Conservation (phyloP, 257 asterid genomes). For the Plantago major region DNA sequence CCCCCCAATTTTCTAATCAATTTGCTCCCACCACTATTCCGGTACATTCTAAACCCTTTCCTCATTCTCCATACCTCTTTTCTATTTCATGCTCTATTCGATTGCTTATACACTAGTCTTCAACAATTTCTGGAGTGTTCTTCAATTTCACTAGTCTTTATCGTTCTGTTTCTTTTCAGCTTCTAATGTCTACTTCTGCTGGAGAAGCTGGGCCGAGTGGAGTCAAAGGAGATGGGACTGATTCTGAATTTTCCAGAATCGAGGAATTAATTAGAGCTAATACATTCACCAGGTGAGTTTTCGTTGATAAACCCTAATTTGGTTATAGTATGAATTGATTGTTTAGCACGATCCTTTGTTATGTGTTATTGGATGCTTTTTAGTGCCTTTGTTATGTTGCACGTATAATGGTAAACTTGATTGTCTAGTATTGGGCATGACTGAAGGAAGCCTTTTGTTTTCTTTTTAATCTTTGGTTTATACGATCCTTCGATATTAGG, state of each 20-base stretch:
- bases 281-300: not conserved
- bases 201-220: slow-evolving; percentile 13
- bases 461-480: not conserved
- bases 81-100: too few species aligned
- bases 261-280: slow-evolving; percentile 6
- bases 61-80: too few species aligned
- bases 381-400: not conserved
- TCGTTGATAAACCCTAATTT: not conserved
- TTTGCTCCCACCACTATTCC: too few species aligned
- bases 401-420: not conserved
- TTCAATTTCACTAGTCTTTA: too few species aligned
- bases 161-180: not conserved
- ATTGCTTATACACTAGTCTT: too few species aligned
- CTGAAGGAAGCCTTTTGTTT: not conserved
- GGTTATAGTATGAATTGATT: not conserved
- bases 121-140: too few species aligned
- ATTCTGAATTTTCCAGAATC: slow-evolving; percentile 2
- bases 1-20: too few species aligned
- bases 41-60: too few species aligned
- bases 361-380: not conserved
- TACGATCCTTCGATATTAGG: not conserved
- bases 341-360: too few species aligned
- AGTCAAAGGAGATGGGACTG: not conserved
- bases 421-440: not conserved
- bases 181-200: slow-evolving; percentile 1